phyloP scores from a whole-genome alignment of 1,284 basidiomycete species.

The Marasmius oreades region DNA sequence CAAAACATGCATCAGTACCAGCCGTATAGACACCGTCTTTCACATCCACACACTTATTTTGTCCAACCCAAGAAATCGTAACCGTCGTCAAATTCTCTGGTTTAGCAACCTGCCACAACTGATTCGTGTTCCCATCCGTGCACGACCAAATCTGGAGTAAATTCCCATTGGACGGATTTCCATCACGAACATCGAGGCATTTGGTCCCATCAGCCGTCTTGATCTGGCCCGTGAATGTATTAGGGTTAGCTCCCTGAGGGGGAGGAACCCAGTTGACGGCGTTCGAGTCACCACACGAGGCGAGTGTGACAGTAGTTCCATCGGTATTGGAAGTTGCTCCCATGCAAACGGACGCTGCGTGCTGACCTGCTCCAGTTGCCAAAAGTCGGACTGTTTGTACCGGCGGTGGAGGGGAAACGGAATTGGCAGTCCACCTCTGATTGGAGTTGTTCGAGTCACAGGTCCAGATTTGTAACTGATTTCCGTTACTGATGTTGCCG shows the following conservation, averaged over 20 bases:
- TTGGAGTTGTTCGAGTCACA: neutral
- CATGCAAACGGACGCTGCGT: neutral
- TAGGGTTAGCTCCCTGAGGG: too few species aligned
- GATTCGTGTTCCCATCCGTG: neutral
- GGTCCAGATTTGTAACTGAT: neutral
- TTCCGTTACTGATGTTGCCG: neutral
- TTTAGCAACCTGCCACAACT: neutral
- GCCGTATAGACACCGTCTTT: neutral
- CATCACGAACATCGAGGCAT: slow-evolving; percentile 15
- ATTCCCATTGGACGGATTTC: neutral
- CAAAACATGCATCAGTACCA: neutral
- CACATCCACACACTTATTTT: neutral
- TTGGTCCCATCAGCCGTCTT: slow-evolving; percentile 12
- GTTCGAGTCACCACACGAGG: neutral
- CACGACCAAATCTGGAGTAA: neutral
- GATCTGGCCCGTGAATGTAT: neutral
- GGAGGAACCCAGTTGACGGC: neutral
- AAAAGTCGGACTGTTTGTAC: neutral
- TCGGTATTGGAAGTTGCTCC: neutral
- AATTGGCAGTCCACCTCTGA: neutral
- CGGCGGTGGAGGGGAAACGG: neutral
- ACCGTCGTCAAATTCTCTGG: neutral
- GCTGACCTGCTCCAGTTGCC: neutral
- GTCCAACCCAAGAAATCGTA: neutral
- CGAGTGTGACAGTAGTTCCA: neutral